Conservation (phyloP, 176 grass and related monocot species). For the Paspalum notatum region DNA sequence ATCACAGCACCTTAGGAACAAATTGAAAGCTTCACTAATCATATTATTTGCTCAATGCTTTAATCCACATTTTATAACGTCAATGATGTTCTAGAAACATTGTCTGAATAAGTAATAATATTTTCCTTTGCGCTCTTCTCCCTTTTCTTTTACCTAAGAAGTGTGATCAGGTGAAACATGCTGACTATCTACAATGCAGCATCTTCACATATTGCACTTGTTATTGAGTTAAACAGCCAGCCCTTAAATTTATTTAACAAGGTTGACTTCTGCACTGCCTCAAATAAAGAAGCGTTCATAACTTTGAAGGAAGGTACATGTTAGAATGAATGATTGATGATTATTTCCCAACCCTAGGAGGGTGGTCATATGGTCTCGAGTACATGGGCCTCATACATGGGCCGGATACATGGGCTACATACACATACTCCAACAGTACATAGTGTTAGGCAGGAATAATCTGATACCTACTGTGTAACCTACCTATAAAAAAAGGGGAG, state of each 20-base stretch:
- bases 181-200: not conserved
- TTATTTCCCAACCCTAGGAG: no score
- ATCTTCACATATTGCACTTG: not conserved
- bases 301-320: not conserved
- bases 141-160: constrained; percentile 23
- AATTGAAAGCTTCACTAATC: constrained; percentile 6
- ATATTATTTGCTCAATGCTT: constrained; percentile 26
- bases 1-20: not conserved
- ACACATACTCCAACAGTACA: no score
- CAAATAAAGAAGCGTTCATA: not conserved
- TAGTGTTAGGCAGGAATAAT: not conserved
- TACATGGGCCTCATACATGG: no score
- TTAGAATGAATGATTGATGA: no score
- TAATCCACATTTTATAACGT: constrained; percentile 1
- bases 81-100: not conserved
- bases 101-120: not conserved
- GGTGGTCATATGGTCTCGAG: no score
- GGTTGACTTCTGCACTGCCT: not conserved
- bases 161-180: not conserved
- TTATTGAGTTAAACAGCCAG: constrained; percentile 10
- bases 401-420: no score
- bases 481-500: not conserved
- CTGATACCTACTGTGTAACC: not conserved
- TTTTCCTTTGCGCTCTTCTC: not conserved
- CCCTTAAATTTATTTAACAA: not conserved